Base-by-base conservation (phyloP, 1,139 yeast genomes). In the Yamadazyma dushanensis region DNA sequence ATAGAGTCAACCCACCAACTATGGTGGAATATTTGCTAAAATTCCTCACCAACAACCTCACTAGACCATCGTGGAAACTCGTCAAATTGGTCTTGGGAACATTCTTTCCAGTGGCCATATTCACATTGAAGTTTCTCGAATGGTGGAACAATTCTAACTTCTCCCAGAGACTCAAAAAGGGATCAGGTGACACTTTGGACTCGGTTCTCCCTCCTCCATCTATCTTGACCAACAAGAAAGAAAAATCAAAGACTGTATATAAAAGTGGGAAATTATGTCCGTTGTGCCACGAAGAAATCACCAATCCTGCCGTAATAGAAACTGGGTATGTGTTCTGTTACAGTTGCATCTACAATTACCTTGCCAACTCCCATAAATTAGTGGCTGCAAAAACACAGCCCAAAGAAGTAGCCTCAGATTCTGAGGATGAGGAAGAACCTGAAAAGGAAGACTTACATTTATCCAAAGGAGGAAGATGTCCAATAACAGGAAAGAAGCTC, bases 101-200 rank as follows among this genome's bases (percentile, higher is more conserved):
- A 1, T 67, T 85, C 21, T 78, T 92, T 62, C 97, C 97, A 0
- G 73, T 85, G 0, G 87, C 95, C 2, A 84, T 92, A 41, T 90
- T 92, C 56, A 56, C 84, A 23, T 71, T 92, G 45, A 88, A 89
- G 59, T 88, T 92, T 49, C 71, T 89, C 35, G 97, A 92, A 57
- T 90, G 97, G 97, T 90, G 96, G 95, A 81, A 83, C 44, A 77
- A 86, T 29, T 80, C 90, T 13, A 88, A 85, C 44, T 76, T 88
- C 50, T 82, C 88, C 1, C 64, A 73, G 5, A 80, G 80, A 48
- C 59, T 87, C 31, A 65, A 78, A 8, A 76, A 76, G 46, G 74
- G 70, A 33, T 73, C 71, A 37, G 66, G 80, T 5, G 71, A 73
- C 38, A 58, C 59, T 8, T 56, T 78, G 26, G 78, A 76, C 39